Percentiles rank a stretch among this genome's conserved stretches.
Conservation (phyloP, 129 eudicot species). For the Oenanthe sinensis region DNA sequence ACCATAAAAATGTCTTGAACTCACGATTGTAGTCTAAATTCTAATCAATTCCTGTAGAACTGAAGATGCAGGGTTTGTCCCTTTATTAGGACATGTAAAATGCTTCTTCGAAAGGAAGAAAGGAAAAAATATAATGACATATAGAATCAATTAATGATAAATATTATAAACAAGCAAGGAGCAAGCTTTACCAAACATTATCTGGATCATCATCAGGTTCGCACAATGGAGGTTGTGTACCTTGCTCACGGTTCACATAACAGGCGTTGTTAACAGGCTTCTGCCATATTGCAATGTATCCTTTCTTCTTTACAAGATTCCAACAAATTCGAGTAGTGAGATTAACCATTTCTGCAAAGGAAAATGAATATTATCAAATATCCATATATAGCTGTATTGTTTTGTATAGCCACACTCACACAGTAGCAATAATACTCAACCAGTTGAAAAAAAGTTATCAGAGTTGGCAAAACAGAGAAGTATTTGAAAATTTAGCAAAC, state of each 20-base stretch:
- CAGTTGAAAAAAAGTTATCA: neutral
- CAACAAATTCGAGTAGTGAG: slow-evolving; percentile 89
- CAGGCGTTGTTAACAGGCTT: slow-evolving; percentile 85
- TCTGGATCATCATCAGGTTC: slow-evolving; percentile 79
- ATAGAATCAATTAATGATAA: neutral
- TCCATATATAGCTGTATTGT: neutral
- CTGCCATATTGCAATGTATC: slow-evolving; percentile 95
- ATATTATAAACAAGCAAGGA: neutral
- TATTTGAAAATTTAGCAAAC: neutral
- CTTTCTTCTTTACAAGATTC: slow-evolving; percentile 90
- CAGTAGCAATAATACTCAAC: neutral
- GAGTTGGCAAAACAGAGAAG: neutral
- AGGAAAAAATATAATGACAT: neutral
- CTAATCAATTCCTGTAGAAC: neutral
- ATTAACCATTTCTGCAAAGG: slow-evolving; percentile 64
- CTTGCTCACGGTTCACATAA: slow-evolving; percentile 66
- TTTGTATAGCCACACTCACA: neutral
- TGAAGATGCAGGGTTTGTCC: neutral
- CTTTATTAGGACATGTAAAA: neutral
- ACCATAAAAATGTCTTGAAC: neutral
- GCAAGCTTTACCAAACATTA: slow-evolving; percentile 62
- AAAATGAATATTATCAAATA: neutral
- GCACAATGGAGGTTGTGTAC: slow-evolving; percentile 72
- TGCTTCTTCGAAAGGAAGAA: neutral
- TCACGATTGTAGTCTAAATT: neutral